phyloP scores from a whole-genome alignment of 176 grass and related monocot genomes.

The Paspalum vaginatum region DNA sequence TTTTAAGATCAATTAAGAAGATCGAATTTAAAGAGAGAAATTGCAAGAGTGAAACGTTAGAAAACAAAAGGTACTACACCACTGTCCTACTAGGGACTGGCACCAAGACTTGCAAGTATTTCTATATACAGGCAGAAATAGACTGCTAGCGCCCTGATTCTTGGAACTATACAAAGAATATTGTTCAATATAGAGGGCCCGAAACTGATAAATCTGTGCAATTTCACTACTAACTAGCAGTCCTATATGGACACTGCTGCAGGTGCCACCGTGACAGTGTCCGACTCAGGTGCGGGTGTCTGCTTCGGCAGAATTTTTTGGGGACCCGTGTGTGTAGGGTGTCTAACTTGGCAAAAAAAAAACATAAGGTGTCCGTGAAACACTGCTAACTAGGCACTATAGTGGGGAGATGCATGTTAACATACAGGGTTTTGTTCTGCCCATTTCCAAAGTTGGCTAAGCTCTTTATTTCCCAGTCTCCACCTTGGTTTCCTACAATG shows the following conservation, averaged over 20 bases:
- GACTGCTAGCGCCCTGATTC: not conserved
- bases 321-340: no score
- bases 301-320: no score
- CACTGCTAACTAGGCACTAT: not conserved
- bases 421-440: slow-evolving; percentile 95
- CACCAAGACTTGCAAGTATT: not conserved
- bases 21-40: not conserved
- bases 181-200: not conserved
- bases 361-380: no score
- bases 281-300: no score
- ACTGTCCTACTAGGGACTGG: not conserved
- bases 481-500: slow-evolving; percentile 75
- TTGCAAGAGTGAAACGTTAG: not conserved
- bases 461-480: slow-evolving; percentile 94
- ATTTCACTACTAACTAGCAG: not conserved
- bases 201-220: slow-evolving; percentile 9
- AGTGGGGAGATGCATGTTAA: slow-evolving; percentile 27
- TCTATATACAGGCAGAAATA: slow-evolving; percentile 4
- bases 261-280: no score
- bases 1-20: not conserved
- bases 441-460: slow-evolving; percentile 96
- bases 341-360: no score
- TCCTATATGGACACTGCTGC: no score
- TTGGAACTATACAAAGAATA: not conserved
- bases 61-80: slow-evolving; percentile 6